These are phyloP conservation scores for Fusarium mundagurra DNA, from an alignment of 2,329 filamentous ascomycete genomes.

Conservation along the genomic window DNA sequence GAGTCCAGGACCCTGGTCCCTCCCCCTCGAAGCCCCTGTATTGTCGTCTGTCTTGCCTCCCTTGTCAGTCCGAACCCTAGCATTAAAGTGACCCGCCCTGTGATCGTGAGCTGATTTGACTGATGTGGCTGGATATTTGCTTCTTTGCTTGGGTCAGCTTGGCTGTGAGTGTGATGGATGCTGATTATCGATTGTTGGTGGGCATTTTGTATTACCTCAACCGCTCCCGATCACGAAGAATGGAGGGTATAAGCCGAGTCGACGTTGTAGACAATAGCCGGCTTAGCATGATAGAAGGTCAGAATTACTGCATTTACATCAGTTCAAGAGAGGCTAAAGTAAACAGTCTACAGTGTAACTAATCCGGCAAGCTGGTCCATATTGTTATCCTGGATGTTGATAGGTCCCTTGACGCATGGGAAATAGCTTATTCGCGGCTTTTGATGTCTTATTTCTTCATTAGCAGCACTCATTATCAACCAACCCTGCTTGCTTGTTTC, in stretches of 20 bases:
- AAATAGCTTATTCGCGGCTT: neutral
- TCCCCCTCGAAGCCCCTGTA: conserved; percentile 16
- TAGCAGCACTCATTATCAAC: neutral
- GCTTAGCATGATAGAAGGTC: neutral
- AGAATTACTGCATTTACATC: neutral
- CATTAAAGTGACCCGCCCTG: conserved; percentile 19
- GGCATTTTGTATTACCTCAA: neutral
- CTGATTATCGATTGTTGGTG: conserved; percentile 21
- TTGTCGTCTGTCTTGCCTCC: conserved; percentile 25
- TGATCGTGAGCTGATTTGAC: conserved; percentile 36
- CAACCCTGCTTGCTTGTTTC: conserved; percentile 22
- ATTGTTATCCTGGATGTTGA: neutral
- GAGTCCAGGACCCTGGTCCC: conserved; percentile 25
- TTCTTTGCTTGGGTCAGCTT: conserved; percentile 28
- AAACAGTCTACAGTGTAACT: neutral
- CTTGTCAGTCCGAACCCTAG: conserved; percentile 33
- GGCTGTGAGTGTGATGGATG: conserved; percentile 2
- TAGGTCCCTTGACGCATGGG: conserved; percentile 13
- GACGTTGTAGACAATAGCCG: neutral
- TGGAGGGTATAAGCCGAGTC: neutral
- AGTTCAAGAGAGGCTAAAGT: neutral
- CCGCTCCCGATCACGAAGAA: conserved; percentile 1
- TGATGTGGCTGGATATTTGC: conserved; percentile 22
- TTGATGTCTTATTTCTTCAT: conserved; percentile 1
- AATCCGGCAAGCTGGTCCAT: neutral